phyloP scores from a whole-genome alignment of 2,329 filamentous ascomycete species.

The Cercospora brassicicola region DNA sequence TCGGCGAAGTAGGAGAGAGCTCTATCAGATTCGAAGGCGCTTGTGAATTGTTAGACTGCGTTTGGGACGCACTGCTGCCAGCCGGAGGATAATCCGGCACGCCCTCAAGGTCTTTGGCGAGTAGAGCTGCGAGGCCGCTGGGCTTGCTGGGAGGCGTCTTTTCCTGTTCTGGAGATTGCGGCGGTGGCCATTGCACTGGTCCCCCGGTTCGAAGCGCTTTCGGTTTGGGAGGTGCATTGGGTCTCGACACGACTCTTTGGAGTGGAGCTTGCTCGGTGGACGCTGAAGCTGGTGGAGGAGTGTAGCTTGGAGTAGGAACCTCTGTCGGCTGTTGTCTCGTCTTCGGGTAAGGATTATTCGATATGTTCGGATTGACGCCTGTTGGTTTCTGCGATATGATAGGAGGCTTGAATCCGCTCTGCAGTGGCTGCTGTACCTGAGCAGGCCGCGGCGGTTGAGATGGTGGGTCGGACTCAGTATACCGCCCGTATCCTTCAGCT shows the following conservation, averaged over 20 bases:
- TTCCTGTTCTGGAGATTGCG: constrained; percentile 15
- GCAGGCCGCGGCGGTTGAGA: constrained; percentile 5
- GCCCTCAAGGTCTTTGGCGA: constrained; percentile 42
- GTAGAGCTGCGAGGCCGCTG: constrained; percentile 38
- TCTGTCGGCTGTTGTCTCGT: constrained; percentile 24
- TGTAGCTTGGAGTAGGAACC: constrained; percentile 7
- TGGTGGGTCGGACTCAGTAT: constrained; percentile 57
- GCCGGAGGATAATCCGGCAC: constrained; percentile 39
- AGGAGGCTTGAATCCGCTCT: constrained; percentile 24
- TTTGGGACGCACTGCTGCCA: constrained; percentile 14
- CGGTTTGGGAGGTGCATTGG: constrained; percentile 61
- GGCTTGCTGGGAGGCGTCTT: constrained; percentile 13
- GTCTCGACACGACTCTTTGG: constrained; percentile 43
- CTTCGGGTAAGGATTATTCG: constrained; percentile 31
- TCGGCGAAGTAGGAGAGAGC: constrained; percentile 4
- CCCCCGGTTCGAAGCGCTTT: constrained; percentile 56
- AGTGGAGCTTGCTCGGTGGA: constrained; percentile 15
- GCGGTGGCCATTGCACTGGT: constrained; percentile 23
- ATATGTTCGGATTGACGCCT: constrained; percentile 11
- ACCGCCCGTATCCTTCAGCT: constrained; percentile 86
- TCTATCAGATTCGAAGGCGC: constrained; percentile 16
- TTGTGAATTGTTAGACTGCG: background rate
- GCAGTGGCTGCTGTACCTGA: constrained; percentile 18
- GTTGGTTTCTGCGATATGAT: constrained; percentile 32
- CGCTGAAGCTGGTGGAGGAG: constrained; percentile 8